These are phyloP conservation scores for Dendrostoma leiphaemia DNA, from an alignment of 2,329 filamentous ascomycete genomes.

Conservation along the genomic window DNA sequence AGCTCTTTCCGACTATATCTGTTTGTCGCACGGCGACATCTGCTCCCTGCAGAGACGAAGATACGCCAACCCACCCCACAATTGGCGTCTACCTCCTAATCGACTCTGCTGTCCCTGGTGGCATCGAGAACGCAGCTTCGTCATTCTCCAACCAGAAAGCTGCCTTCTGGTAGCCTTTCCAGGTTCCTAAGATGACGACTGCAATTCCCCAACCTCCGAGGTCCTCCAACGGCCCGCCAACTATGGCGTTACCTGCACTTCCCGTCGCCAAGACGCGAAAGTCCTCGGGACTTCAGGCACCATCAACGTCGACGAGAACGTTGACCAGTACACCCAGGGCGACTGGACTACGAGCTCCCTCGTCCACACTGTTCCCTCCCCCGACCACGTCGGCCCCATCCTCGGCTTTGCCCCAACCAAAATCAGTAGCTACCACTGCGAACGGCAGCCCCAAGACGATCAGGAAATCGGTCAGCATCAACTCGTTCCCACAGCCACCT, in stretches of 20 bases:
- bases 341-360: conserved; percentile 59
- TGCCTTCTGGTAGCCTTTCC: conserved; percentile 14
- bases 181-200: conserved; percentile 46
- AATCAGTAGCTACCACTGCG: conserved; percentile 48
- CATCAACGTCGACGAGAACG: conserved; percentile 41
- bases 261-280: conserved; percentile 72
- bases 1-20: neutral
- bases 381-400: conserved; percentile 50
- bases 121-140: neutral
- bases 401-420: conserved; percentile 54
- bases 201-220: conserved; percentile 66
- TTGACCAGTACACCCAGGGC: conserved; percentile 50
- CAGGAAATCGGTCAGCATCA: conserved; percentile 88
- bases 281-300: conserved; percentile 30
- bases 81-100: no score
- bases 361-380: conserved; percentile 50
- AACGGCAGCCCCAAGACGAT: conserved; percentile 66
- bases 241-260: conserved; percentile 69
- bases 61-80: neutral
- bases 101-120: neutral
- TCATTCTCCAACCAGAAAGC: conserved; percentile 9
- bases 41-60: neutral
- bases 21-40: neutral
- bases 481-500: conserved; percentile 88
- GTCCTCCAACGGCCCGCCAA: conserved; percentile 68